These are phyloP conservation scores for Akanthomyces lecanii DNA, from an alignment of 2,329 filamentous ascomycete genomes.

Conservation along the genomic window DNA sequence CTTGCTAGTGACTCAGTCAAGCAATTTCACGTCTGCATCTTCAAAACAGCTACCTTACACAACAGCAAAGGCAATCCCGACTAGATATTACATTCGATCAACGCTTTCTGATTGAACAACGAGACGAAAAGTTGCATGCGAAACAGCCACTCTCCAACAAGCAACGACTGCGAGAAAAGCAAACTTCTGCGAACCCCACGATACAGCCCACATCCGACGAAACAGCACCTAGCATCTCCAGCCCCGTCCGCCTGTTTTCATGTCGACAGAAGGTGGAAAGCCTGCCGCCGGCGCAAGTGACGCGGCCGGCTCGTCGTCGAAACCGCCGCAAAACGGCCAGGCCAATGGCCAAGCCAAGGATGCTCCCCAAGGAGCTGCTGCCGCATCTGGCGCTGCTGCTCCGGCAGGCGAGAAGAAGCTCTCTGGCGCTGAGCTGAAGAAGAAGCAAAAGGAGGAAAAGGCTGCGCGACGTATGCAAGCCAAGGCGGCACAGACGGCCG, in stretches of 20 bases:
- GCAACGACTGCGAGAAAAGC: neutral
- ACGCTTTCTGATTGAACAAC: neutral
- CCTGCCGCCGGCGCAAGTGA: slow-evolving; percentile 26
- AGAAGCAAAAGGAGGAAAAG: slow-evolving; percentile 86
- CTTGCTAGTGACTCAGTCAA: slow-evolving; percentile 12
- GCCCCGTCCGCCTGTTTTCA: slow-evolving; percentile 17
- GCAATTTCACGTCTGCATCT: neutral
- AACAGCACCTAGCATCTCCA: slow-evolving; percentile 12
- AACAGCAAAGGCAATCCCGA: neutral
- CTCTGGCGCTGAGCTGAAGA: slow-evolving; percentile 78
- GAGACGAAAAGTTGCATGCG: no score
- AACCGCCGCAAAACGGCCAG: slow-evolving; percentile 25
- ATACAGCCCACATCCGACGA: slow-evolving; percentile 18
- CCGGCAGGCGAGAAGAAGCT: slow-evolving; percentile 50
- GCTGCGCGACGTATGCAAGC: slow-evolving; percentile 73
- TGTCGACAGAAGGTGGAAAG: slow-evolving; percentile 32
- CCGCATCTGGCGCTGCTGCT: slow-evolving; percentile 8
- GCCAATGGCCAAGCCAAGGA: slow-evolving; percentile 24
- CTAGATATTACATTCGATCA: neutral
- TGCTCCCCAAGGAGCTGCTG: neutral
- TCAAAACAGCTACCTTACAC: slow-evolving; percentile 1
- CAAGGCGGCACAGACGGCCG: slow-evolving; percentile 51
- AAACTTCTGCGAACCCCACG: slow-evolving; percentile 2
- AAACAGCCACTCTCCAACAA: neutral
- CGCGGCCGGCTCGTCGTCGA: slow-evolving; percentile 20